These are phyloP conservation scores for Leptographium wingfieldii DNA, from an alignment of 2,329 filamentous ascomycete genomes.

Conservation along the genomic window DNA sequence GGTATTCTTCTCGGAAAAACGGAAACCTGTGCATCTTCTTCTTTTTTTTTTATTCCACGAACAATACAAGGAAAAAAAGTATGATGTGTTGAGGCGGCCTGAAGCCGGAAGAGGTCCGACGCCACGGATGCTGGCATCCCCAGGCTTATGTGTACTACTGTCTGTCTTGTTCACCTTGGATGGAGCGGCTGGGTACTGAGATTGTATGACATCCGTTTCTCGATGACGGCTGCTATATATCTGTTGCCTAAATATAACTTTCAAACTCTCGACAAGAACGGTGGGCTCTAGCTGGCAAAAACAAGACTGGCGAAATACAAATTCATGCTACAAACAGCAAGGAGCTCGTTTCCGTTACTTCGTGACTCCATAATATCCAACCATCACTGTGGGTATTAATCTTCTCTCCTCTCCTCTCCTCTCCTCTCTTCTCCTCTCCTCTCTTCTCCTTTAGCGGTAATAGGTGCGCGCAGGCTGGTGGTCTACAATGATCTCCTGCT, in stretches of 20 bases:
- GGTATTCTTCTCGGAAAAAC: constrained; percentile 12
- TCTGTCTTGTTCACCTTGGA: neutral
- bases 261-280: neutral
- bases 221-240: neutral
- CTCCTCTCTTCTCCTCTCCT: neutral
- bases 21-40: constrained; percentile 11
- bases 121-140: neutral
- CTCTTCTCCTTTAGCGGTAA: neutral
- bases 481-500: constrained; percentile 57
- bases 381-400: neutral
- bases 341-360: neutral
- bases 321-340: neutral
- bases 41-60: constrained; percentile 4
- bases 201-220: neutral
- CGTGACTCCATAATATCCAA: neutral
- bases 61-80: constrained; percentile 5
- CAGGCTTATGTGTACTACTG: neutral
- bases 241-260: neutral
- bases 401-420: too few species aligned
- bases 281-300: neutral
- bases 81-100: neutral
- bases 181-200: neutral
- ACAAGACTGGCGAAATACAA: neutral
- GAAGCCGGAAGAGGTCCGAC: neutral
- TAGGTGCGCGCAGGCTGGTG: constrained; percentile 18